Evolutionary conservation across 345 rosid species (phyloP).

Genomic region (Barbarea vulgaris): DNA sequence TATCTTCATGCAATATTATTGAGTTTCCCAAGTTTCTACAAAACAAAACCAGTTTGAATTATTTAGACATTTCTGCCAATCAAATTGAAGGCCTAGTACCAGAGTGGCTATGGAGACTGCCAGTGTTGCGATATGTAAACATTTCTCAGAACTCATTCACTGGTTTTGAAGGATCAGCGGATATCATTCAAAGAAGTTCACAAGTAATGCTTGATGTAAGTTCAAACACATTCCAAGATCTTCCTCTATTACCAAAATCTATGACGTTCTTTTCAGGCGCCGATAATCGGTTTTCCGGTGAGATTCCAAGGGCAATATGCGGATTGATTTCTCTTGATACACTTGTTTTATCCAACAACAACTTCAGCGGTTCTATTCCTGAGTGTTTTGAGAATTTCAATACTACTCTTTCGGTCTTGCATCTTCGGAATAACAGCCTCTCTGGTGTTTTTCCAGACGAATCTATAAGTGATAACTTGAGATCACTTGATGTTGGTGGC

Average conservation of each 20-base stretch:
- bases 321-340: not conserved
- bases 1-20: constrained; percentile 2
- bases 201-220: constrained; percentile 12
- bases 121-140: not conserved
- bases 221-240: constrained; percentile 16
- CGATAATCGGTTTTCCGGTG: not conserved
- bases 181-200: constrained; percentile 16
- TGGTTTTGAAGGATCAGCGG: constrained; percentile 14
- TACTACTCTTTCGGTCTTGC: not conserved
- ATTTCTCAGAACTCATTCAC: constrained; percentile 20
- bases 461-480: not conserved
- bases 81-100: constrained; percentile 31
- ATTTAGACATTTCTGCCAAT: constrained; percentile 35
- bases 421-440: constrained; percentile 36
- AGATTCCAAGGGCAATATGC: constrained; percentile 22
- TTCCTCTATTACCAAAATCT: constrained; percentile 15
- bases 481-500: constrained; percentile 21
- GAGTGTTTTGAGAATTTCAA: constrained; percentile 23
- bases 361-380: constrained; percentile 38
- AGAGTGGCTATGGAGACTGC: constrained; percentile 18
- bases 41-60: not conserved
- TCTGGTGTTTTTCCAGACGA: constrained; percentile 26
- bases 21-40: constrained; percentile 40
- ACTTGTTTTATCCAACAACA: constrained; percentile 41
- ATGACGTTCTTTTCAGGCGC: not conserved